Evolutionary conservation across 768 basidiomycete genomes (phyloP).

Genomic region (Termitomyces sp.): DNA sequence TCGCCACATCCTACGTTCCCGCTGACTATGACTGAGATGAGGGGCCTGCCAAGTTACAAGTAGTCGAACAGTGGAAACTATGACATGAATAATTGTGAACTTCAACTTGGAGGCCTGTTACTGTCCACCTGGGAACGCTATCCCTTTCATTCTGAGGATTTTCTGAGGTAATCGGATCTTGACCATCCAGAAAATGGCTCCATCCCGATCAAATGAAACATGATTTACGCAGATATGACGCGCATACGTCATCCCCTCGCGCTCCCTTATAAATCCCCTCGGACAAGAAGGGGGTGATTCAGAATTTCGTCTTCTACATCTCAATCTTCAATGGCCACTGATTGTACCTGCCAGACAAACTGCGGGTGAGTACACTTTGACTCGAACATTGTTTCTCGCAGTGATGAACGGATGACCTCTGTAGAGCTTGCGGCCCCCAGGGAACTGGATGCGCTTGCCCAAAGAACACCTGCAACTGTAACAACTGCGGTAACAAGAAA

Average conservation of each 20-base stretch:
- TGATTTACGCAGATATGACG: background rate
- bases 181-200: background rate
- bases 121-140: background rate
- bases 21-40: no score
- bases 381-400: no score
- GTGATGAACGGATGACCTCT: background rate
- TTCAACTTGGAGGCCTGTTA: no score
- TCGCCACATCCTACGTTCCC: no score
- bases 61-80: no score
- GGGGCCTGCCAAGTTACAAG: no score
- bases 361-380: slow-evolving; percentile 18
- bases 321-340: slow-evolving; percentile 15
- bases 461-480: slow-evolving; percentile 29
- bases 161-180: background rate
- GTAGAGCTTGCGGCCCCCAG: slow-evolving; percentile 29
- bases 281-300: background rate
- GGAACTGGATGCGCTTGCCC: slow-evolving; percentile 31
- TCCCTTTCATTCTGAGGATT: no score
- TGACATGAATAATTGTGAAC: no score
- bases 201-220: background rate
- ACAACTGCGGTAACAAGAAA: slow-evolving; percentile 29
- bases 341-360: slow-evolving; percentile 26
- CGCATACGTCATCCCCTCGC: slow-evolving; percentile 6
- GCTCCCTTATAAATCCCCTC: background rate
- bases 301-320: background rate